Evolutionary conservation across 495 filamentous ascomycete genomes (phyloP), one percentile per base, ranked within the genome.

Genomic region (Evansstolkia leycettana): DNA sequence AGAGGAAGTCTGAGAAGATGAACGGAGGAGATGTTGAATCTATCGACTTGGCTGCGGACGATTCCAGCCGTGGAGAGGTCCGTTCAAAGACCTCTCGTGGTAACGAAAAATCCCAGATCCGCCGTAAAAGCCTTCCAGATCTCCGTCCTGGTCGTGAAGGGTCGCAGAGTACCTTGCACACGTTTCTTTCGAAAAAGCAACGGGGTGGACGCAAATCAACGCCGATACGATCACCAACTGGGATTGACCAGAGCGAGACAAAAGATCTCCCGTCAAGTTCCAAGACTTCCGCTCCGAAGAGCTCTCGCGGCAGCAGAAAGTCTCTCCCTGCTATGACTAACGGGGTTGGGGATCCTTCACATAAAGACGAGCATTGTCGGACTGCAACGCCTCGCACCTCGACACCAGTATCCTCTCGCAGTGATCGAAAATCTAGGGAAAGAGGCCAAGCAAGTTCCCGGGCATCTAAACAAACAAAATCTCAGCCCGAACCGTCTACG

Each of bases 251-350:
- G 20, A 23, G 5, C 5, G 20, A 23, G 9, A 5, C 20, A 4
- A 9, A 23, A 10, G 20, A 13, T 34, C 34, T n/a, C n/a, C 35
- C 16, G 8, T 34, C 30, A 13, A 35, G 24, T 14, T 37, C 40
- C 37, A 29, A 18, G 8, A 34, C 39, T 11, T n/a, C 31, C 11
- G 26, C 26, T 2, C 1, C 33, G 2, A 39, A 43, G n/a, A 36
- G 33, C 12, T 37, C 11, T 15, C 42, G 37, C 18, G 36, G 38
- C 30, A 30, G 37, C 15, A 32, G 45, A 38, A 42, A 44, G 29
- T 46, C 49, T 9, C 38, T 48, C 31, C 32, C 43, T 17, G 41
- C 42, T 10, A 46, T 46, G 16, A 19, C 29, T 20, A 39, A 45
- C 31, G 38, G 24, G 8, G 14, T 33, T 23, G 36, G 9, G 13